Conservation (phyloP, 192 early-diverging fungal species). For the Diversispora eburnea region DNA sequence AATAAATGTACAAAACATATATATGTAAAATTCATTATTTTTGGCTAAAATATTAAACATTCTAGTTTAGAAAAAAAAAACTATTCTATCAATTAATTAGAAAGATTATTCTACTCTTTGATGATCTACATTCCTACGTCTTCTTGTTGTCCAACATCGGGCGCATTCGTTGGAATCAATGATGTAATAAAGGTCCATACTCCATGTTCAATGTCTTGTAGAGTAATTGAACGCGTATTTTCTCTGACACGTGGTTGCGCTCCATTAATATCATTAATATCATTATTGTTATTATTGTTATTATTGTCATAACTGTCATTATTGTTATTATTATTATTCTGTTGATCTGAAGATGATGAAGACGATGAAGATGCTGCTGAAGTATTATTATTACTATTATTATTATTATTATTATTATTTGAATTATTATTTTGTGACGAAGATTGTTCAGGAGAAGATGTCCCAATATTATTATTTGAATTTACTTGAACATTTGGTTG, state of each 20-base stretch:
- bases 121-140: slow-evolving; percentile 3
- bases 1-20: too few species aligned
- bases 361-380: background rate
- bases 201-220: slow-evolving; percentile 40
- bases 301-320: background rate
- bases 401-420: too few species aligned
- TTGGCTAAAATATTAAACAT: too few species aligned
- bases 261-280: background rate
- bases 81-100: too few species aligned
- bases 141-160: slow-evolving; percentile 31
- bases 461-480: too few species aligned
- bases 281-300: slow-evolving; percentile 1
- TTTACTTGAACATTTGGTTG: too few species aligned
- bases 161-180: slow-evolving; percentile 37
- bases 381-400: background rate
- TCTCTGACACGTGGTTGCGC: background rate
- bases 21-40: too few species aligned
- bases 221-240: slow-evolving; percentile 25
- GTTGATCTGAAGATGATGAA: background rate
- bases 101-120: too few species aligned
- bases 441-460: too few species aligned
- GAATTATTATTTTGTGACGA: too few species aligned
- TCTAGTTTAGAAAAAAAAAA: too few species aligned
- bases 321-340: slow-evolving; percentile 4
- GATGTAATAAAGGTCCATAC: slow-evolving; percentile 43